Evolutionary conservation across 2,329 filamentous ascomycete genomes (phyloP), one percentile per base, ranked within the genome.

Genomic region (Fusarium sp.): DNA sequence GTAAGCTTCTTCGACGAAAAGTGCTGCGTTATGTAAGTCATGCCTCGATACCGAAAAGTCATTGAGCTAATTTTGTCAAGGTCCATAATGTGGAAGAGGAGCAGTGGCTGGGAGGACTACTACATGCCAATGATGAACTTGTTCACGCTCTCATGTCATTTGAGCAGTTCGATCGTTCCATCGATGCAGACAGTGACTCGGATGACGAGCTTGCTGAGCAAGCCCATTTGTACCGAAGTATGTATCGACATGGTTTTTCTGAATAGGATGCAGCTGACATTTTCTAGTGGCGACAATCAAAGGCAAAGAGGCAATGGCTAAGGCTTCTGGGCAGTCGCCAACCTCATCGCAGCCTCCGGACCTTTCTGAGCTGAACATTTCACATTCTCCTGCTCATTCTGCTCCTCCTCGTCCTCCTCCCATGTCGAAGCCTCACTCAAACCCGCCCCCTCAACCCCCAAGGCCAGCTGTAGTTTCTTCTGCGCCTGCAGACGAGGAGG

Each of bases 51-150:
- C 30, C 3, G 22, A 32, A 9, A 22, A 24, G 14, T n/a, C 10
- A 8, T 28, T 28, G 35, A 50, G 44, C 53, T 73, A 50, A 65
- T 33, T 5, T 40, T 33, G 15, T 2, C 3, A 56, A 90, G 88
- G 97, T 98, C 67, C 93, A 98, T 75, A 87, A 94, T 50, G 91
- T 98, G 14, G 93, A 97, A 76, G 90, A 89, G 10, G 95, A 98
- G 75, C 90, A 98, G 74, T 97, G 92, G 85, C 89, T 99, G 10
- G 96, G 95, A 41, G 90, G 93, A 63, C 85, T 99, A 6, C 89
- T 99, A 19, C 93, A 96, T 74, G 94, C 95, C 68, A 98, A 99
- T 74, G 96, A 99, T 74, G 92, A 97, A 79, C 89, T 99, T n/a
- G 92, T 98, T 40, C 91, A 91, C 65, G 93, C 94, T 2, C 85